Evolutionary conservation across 345 rosid genomes (phyloP).

Genomic region (Melastoma malabathricum): DNA sequence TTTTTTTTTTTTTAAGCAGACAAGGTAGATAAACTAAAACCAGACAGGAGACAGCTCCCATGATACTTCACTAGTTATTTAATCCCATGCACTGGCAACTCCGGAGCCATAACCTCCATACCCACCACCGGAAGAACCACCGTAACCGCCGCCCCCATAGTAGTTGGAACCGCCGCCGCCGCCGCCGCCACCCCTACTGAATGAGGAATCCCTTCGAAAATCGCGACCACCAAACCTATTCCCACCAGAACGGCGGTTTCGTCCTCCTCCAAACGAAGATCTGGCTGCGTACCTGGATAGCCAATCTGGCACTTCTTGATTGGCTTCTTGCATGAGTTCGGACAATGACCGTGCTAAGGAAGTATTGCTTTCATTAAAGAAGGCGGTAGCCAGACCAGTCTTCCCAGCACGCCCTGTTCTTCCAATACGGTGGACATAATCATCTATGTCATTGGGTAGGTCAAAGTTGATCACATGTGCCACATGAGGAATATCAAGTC

Average conservation of each 20-base stretch:
- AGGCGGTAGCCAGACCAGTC: constrained; percentile 84
- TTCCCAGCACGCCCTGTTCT: constrained; percentile 98
- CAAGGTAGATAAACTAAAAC: constrained; percentile 12
- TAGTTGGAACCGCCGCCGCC: constrained; percentile 38
- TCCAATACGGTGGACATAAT: constrained; percentile 95
- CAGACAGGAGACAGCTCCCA: constrained; percentile 3
- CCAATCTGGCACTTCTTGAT: constrained; percentile 95
- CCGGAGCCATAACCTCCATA: constrained; percentile 30
- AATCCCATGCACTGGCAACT: constrained; percentile 69
- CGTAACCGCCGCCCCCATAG: constrained; percentile 16
- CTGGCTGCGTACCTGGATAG: constrained; percentile 74
- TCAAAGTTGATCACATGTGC: constrained; percentile 92
- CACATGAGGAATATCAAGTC: constrained; percentile 93
- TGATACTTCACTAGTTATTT: constrained; percentile 11
- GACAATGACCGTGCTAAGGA: constrained; percentile 57
- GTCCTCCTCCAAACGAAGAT: constrained; percentile 41
- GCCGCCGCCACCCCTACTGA: constrained; percentile 39
- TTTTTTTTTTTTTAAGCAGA: no score
- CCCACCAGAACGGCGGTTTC: constrained; percentile 69
- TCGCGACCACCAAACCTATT: constrained; percentile 89
- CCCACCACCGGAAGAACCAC: constrained; percentile 11
- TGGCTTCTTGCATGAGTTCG: constrained; percentile 86
- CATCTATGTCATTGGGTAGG: constrained; percentile 92
- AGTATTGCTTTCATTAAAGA: constrained; percentile 73
- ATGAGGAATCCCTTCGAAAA: constrained; percentile 57